Evolutionary conservation across 169 alveolate species (phyloP).

Genomic region (Cryptosporidium sp.): DNA sequence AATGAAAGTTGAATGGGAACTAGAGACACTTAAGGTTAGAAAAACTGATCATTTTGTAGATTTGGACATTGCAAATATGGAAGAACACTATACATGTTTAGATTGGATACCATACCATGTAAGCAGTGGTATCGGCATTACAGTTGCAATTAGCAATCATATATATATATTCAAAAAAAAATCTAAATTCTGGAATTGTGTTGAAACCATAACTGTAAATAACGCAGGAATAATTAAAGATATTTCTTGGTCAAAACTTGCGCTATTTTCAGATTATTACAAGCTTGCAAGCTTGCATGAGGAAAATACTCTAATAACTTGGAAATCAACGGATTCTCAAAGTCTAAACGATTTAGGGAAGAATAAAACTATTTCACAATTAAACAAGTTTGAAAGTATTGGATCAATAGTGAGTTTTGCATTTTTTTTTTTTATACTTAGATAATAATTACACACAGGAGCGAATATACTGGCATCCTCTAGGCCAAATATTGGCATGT

Average conservation of each 20-base stretch:
- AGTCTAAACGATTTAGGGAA: neutral
- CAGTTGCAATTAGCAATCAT: slow-evolving; percentile 18
- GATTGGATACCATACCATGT: slow-evolving; percentile 43
- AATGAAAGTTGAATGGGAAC: slow-evolving; percentile 32
- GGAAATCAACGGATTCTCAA: slow-evolving; percentile 18
- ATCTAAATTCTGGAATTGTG: slow-evolving; percentile 35
- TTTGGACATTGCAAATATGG: neutral
- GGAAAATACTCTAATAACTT: slow-evolving; percentile 21
- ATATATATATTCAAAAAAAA: slow-evolving; percentile 23
- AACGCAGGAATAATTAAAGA: slow-evolving; percentile 39
- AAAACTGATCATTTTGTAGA: slow-evolving; percentile 14
- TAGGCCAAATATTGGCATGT: slow-evolving; percentile 38
- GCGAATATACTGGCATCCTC: slow-evolving; percentile 52
- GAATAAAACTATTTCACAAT: slow-evolving; percentile 13
- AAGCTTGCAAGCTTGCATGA: slow-evolving; percentile 48
- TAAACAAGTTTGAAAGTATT: neutral
- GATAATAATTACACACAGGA: neutral
- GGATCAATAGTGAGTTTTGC: slow-evolving; percentile 31
- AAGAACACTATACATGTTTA: slow-evolving; percentile 1
- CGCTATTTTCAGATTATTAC: slow-evolving; percentile 12
- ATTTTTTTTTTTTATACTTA: neutral
- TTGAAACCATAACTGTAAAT: slow-evolving; percentile 54
- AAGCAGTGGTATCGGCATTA: slow-evolving; percentile 3
- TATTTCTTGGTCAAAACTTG: slow-evolving; percentile 28
- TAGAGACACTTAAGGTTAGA: slow-evolving; percentile 42